Percentiles rank a stretch among this genome's conserved stretches.
These are phyloP conservation scores for Micromonas pusilla DNA, from an alignment of 139 green algal genomes.

Conservation along the genomic window DNA sequence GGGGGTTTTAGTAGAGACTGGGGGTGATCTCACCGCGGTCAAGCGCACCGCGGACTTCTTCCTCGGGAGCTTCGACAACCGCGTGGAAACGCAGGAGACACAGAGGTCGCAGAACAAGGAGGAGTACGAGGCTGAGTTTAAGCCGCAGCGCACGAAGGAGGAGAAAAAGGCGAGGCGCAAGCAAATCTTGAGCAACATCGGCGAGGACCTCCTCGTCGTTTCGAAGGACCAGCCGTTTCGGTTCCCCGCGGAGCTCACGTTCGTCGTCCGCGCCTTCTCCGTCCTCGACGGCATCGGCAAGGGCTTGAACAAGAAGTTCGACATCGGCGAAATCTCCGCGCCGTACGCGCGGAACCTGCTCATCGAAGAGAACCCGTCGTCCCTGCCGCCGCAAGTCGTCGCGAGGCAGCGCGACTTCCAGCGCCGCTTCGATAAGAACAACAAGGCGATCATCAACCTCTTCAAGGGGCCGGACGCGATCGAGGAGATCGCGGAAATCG, in stretches of 20 bases:
- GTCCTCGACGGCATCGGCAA: conserved; percentile 98
- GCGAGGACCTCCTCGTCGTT: conserved; percentile 91
- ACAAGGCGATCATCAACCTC: conserved; percentile 82
- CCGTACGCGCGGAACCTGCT: conserved; percentile 88
- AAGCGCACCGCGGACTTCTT: conserved; percentile 93
- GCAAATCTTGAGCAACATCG: conserved; percentile 57
- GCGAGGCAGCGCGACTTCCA: conserved; percentile 15
- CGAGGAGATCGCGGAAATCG: conserved; percentile 63
- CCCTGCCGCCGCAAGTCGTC: conserved; percentile 19
- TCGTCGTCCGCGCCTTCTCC: conserved; percentile 60
- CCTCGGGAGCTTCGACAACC: conserved; percentile 74
- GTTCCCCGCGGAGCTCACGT: conserved; percentile 79
- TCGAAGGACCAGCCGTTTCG: conserved; percentile 93
- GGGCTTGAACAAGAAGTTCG: conserved; percentile 84
- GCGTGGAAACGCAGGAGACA: conserved; percentile 45
- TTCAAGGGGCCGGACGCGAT: conserved; percentile 86
- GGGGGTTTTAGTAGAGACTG: conserved; percentile 77
- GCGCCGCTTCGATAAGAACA: conserved; percentile 48
- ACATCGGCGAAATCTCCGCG: conserved; percentile 93
- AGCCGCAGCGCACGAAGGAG: conserved; percentile 55
- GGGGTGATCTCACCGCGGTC: conserved; percentile 77
- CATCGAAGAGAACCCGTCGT: conserved; percentile 48
- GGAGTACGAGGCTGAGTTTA: conserved; percentile 55
- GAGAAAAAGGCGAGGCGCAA: conserved; percentile 33
- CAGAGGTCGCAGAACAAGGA: conserved; percentile 41